Base-by-base conservation (phyloP, 1,284 basidiomycete genomes). In the Neolentinus lepideus region DNA sequence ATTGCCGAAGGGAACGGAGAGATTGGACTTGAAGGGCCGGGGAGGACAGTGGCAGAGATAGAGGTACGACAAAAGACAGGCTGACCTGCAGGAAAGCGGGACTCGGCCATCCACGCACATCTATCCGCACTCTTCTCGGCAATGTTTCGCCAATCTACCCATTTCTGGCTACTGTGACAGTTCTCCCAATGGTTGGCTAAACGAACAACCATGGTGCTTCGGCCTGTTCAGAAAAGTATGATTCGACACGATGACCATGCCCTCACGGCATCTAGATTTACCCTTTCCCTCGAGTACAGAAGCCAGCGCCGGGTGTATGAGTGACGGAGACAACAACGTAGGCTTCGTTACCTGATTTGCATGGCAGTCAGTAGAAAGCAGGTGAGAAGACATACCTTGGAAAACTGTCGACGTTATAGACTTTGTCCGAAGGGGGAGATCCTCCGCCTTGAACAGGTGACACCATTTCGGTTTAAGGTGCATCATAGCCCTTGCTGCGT, bases 331-430 rank as follows among this genome's bases (percentile, higher is more conserved):
- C 63, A 38, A 80, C 60, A 3, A 77, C 66, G 56, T 67, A 74
- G 0, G 68, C 71, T 63, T 78, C 75, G 56, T 77, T 74, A 2
- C 76, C 75, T 75, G 46, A 27, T 43, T 46, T 46, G 26, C 16
- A 35, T 33, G 51, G 22, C 29, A 31, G 43, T 25, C 21, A 12
- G 2, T 45, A 27, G 31, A 35, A 31, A 8, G 47, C 53, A 26
- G 10, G 16, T 24, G 48, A 43, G 24, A 12, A 50, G 6, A 24
- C 63, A 24, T 24, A 76, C 75, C 76, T 69, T 78, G 75, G 58
- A 76, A n/a, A 78, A 51, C 77, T 77, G 59, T 82, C 80, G n/a
- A 81, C 74, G 63, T 79, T 80, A 67, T 78, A 81, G 6, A 77
- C 77, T 14, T 46, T 22, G 29, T 74, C 61, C 73, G 73, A 78